Percentiles rank a stretch among this genome's conserved stretches.
Evolutionary conservation across 2,329 filamentous ascomycete genomes (phyloP).

Genomic region (Diaporthe aspalathi): DNA sequence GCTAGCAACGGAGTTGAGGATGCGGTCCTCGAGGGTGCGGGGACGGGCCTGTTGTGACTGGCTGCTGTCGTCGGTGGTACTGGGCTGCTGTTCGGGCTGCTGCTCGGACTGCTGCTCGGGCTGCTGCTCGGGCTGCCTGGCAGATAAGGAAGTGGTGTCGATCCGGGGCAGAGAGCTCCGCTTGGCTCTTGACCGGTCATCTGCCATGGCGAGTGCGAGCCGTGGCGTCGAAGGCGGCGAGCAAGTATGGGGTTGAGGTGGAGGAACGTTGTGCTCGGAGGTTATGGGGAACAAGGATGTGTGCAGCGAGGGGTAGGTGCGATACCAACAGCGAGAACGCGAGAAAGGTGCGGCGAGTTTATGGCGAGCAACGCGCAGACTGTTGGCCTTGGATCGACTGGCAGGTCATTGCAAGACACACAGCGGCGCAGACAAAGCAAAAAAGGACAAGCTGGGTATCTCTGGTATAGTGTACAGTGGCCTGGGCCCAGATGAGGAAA

Average conservation of each 20-base stretch:
- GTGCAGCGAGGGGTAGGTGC: not conserved
- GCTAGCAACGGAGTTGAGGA: slow-evolving; percentile 35
- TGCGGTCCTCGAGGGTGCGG: slow-evolving; percentile 36
- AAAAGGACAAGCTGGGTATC: slow-evolving; percentile 32
- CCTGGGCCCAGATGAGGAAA: slow-evolving; percentile 14
- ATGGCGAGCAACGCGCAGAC: slow-evolving; percentile 15
- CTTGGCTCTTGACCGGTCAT: slow-evolving; percentile 35
- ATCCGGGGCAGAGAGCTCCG: slow-evolving; percentile 35
- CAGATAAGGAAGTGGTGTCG: slow-evolving; percentile 24
- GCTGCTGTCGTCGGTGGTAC: not conserved
- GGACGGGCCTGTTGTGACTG: slow-evolving; percentile 24
- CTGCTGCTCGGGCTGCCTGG: slow-evolving; percentile 13
- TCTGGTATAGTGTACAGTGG: slow-evolving; percentile 30
- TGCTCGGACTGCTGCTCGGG: slow-evolving; percentile 11
- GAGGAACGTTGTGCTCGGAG: slow-evolving; percentile 5
- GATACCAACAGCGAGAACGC: not conserved
- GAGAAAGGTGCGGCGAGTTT: slow-evolving; percentile 8
- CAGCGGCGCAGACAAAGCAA: not conserved
- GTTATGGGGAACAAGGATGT: not conserved
- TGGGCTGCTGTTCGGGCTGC: too few species aligned
- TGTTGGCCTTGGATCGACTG: slow-evolving; percentile 24
- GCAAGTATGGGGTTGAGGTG: not conserved
- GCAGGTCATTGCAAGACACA: slow-evolving; percentile 31
- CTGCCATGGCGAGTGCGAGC: slow-evolving; percentile 27
- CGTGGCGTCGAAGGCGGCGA: not conserved